Evolutionary conservation across 306 rosid genomes (phyloP).

Genomic region (Pyrus pyrifolia): DNA sequence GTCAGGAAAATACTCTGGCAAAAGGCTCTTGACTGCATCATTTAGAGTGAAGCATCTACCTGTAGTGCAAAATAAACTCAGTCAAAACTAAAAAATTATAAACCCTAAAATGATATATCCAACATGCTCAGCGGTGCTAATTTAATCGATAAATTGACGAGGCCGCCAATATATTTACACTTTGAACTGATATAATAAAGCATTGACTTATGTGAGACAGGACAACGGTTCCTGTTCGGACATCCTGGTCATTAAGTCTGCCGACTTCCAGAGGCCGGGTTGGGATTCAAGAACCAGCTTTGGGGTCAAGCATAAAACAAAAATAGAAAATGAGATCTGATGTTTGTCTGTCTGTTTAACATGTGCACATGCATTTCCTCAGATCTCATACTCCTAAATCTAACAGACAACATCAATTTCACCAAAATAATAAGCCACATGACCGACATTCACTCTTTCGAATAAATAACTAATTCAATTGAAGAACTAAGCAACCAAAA

Average conservation of each 20-base stretch:
- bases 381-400: background rate
- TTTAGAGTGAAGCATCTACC: constrained; percentile 63
- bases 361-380: background rate
- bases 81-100: background rate
- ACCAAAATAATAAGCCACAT: background rate
- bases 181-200: background rate
- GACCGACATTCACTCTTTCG: background rate
- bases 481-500: background rate
- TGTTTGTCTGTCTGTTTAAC: background rate
- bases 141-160: background rate
- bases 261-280: too few relatives aligned
- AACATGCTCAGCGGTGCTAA: background rate
- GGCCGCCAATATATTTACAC: background rate
- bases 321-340: background rate
- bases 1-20: constrained; percentile 54
- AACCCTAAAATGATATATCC: background rate
- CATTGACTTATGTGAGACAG: background rate
- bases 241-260: too few relatives aligned
- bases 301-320: background rate
- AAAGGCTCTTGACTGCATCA: constrained; percentile 66
- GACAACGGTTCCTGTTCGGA: background rate
- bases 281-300: background rate
- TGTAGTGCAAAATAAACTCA: constrained; percentile 27
- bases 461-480: background rate
- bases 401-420: background rate